Percentiles rank a stretch among this genome's conserved stretches.
These are phyloP conservation scores for Penicillium samsonianum DNA, from an alignment of 495 filamentous ascomycete genomes.

Conservation along the genomic window DNA sequence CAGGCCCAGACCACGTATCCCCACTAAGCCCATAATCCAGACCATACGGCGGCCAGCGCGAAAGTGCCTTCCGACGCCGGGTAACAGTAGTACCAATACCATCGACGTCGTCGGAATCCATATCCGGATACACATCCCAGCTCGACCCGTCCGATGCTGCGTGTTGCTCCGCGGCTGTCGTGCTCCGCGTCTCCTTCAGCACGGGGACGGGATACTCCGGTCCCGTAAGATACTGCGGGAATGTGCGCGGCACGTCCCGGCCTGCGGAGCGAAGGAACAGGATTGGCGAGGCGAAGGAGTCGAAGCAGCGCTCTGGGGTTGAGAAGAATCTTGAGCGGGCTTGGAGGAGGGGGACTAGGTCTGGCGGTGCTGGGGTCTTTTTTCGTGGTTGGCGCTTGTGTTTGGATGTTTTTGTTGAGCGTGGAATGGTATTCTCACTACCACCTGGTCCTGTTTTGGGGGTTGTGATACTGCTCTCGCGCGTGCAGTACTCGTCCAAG, in stretches of 20 bases:
- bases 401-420: conserved; percentile 1
- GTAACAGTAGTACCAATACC: conserved; percentile 6
- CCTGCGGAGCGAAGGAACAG: conserved; percentile 57
- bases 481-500: conserved; percentile 40
- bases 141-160: not conserved
- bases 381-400: conserved; percentile 14
- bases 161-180: conserved; percentile 1
- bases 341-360: conserved; percentile 39
- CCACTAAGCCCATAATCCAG: conserved; percentile 37
- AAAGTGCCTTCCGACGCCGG: conserved; percentile 40
- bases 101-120: conserved; percentile 7
- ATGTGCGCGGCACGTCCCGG: conserved; percentile 37
- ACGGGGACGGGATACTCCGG: conserved; percentile 41
- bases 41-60: conserved; percentile 46
- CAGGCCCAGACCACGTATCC: conserved; percentile 18
- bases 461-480: not conserved
- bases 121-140: conserved; percentile 15
- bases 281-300: conserved; percentile 60
- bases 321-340: conserved; percentile 47
- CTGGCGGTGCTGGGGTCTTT: conserved; percentile 26
- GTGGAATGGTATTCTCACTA: not conserved
- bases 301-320: conserved; percentile 52
- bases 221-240: conserved; percentile 39
- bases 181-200: conserved; percentile 13
- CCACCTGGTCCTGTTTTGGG: not conserved